Conservation (phyloP, 768 basidiomycete species). For the Austroboletus eburneus region DNA sequence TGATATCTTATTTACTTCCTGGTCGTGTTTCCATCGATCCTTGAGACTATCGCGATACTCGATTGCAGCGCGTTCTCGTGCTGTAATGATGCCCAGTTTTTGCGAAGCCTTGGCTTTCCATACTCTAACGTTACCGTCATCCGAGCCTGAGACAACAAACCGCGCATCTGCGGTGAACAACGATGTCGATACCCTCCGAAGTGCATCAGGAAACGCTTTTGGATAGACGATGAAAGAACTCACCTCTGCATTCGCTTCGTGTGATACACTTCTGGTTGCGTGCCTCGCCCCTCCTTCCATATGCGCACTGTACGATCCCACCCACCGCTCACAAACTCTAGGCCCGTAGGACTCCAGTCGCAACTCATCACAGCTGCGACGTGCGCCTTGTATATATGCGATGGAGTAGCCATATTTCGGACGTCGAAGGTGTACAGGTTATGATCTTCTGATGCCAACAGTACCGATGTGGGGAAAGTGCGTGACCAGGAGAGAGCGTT, state of each 20-base stretch:
- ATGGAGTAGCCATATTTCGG: constrained; percentile 73
- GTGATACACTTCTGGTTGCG: constrained; percentile 87
- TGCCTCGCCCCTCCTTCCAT: constrained; percentile 86
- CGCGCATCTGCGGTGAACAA: constrained; percentile 87
- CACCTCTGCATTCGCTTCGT: constrained; percentile 99
- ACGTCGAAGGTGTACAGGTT: constrained; percentile 98
- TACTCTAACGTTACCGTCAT: constrained; percentile 91
- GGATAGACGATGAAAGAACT: constrained; percentile 2
- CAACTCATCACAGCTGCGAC: constrained; percentile 96
- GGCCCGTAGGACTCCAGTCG: constrained; percentile 96
- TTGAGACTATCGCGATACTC: constrained; percentile 90
- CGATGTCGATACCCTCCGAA: constrained; percentile 75
- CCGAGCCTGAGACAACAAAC: constrained; percentile 87
- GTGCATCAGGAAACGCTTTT: not conserved
- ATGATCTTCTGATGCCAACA: constrained; percentile 98
- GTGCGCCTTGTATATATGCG: constrained; percentile 95
- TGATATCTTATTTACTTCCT: constrained; percentile 74
- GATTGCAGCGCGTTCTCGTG: constrained; percentile 84
- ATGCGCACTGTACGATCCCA: constrained; percentile 94
- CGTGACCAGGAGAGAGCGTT: constrained; percentile 96
- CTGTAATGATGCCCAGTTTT: constrained; percentile 86
- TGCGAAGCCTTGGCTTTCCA: constrained; percentile 95
- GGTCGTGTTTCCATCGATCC: constrained; percentile 84
- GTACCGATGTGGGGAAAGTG: constrained; percentile 84
- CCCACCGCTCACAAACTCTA: constrained; percentile 92